These are phyloP conservation scores for Lactarius sanguifluus DNA, from an alignment of 768 basidiomycete genomes.

Conservation along the genomic window DNA sequence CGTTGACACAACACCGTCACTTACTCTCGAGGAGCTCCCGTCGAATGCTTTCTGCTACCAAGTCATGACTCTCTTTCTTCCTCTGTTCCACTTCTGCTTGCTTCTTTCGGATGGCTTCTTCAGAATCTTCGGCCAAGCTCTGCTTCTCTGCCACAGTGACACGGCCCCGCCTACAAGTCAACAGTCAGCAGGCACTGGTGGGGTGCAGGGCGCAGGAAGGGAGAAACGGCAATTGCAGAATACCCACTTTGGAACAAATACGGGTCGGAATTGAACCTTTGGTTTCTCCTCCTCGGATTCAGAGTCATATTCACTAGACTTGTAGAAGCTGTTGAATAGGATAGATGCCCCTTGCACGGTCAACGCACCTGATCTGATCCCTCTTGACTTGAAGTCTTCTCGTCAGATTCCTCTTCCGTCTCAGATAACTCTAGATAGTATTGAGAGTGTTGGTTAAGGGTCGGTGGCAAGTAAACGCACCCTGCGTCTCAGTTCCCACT, in stretches of 20 bases:
- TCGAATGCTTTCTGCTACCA: constrained; percentile 92
- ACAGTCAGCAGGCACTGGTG: neutral
- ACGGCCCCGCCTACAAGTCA: constrained; percentile 62
- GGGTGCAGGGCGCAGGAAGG: neutral
- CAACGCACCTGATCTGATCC: constrained; percentile 48
- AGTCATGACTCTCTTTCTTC: constrained; percentile 82
- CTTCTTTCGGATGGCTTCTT: constrained; percentile 67
- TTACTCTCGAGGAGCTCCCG: constrained; percentile 90
- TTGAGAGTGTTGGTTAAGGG: constrained; percentile 19
- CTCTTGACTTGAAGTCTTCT: constrained; percentile 38
- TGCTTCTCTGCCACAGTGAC: constrained; percentile 71
- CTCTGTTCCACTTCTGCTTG: constrained; percentile 80
- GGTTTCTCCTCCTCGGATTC: constrained; percentile 73
- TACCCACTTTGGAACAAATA: constrained; percentile 91
- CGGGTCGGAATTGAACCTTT: constrained; percentile 81
- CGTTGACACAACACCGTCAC: constrained; percentile 34
- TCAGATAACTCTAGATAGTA: constrained; percentile 37
- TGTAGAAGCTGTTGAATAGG: constrained; percentile 30
- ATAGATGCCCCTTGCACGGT: constrained; percentile 11
- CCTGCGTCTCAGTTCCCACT: constrained; percentile 61
- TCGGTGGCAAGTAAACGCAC: constrained; percentile 35
- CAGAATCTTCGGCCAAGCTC: constrained; percentile 64
- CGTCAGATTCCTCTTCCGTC: constrained; percentile 50
- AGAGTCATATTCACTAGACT: constrained; percentile 88
- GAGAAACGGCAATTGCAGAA: neutral